Percentiles rank a stretch among this genome's conserved stretches.
Conservation (phyloP, 108 stramenopile genomes). For the Skeletonema costatum region DNA sequence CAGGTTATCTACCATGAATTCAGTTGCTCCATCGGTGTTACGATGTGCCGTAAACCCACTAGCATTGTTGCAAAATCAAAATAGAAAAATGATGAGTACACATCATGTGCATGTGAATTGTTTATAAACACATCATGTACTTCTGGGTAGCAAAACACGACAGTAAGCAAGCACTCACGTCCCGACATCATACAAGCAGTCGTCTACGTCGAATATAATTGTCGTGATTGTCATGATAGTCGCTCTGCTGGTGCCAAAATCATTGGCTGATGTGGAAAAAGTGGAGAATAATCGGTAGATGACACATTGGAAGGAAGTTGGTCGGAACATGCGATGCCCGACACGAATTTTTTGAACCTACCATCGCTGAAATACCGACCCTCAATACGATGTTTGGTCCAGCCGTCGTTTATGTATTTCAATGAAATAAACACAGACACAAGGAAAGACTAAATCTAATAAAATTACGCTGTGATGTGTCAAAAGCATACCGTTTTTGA, state of each 20-base stretch:
- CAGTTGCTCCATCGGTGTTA: slow-evolving; percentile 61
- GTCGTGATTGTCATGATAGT: slow-evolving; percentile 36
- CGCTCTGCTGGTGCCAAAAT: no score
- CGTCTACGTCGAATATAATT: slow-evolving; percentile 88
- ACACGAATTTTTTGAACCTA: no score
- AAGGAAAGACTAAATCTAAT: no score
- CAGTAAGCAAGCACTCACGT: slow-evolving; percentile 26
- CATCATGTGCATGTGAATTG: background rate
- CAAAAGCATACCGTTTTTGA: background rate
- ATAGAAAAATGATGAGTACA: background rate
- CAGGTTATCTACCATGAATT: slow-evolving; percentile 76
- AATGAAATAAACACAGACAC: no score
- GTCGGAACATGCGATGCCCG: no score
- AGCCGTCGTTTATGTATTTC: no score
- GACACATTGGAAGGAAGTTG: no score
- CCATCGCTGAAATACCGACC: no score
- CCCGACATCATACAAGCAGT: slow-evolving; percentile 81
- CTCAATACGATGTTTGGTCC: no score
- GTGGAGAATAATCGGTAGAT: no score
- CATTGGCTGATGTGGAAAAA: background rate
- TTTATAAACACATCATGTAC: no score
- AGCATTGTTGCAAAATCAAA: background rate
- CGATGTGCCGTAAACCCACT: slow-evolving; percentile 80
- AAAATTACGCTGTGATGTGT: background rate
- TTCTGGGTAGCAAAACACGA: no score